Evolutionary conservation across 257 asterid genomes (phyloP).

Genomic region (Jacaranda copaia): DNA sequence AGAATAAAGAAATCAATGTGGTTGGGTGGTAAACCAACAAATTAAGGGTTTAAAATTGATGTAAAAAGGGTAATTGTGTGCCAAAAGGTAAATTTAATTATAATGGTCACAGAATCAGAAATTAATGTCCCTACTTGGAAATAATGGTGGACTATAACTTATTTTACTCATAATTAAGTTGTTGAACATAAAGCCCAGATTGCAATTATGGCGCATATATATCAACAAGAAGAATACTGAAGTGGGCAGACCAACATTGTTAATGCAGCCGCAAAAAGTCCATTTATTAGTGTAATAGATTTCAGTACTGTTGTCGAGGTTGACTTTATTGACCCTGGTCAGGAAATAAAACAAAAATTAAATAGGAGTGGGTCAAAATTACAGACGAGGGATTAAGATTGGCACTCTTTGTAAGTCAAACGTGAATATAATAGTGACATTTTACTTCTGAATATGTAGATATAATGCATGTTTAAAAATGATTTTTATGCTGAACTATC

Average conservation of each 20-base stretch:
- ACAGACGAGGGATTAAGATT: neutral
- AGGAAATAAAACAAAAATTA: neutral
- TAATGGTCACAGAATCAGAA: neutral
- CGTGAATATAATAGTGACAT: neutral
- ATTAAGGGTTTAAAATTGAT: neutral
- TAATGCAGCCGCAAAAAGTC: neutral
- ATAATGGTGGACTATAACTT: slow-evolving; percentile 14
- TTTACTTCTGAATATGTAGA: neutral
- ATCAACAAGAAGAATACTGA: neutral
- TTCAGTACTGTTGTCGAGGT: neutral
- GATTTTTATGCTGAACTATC: too few relatives aligned
- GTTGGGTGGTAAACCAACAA: neutral
- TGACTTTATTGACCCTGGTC: neutral
- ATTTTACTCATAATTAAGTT: slow-evolving; percentile 2
- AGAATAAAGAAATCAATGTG: neutral
- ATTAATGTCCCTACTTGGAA: neutral
- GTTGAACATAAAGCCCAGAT: slow-evolving; percentile 19
- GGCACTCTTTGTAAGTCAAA: neutral
- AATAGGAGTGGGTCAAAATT: neutral
- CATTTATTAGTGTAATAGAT: neutral
- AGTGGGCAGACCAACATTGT: neutral
- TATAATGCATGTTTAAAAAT: neutral
- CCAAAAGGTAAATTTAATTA: neutral
- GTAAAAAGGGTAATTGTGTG: neutral
- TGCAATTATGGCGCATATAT: slow-evolving; percentile 26